Base-by-base conservation (phyloP, 2,329 filamentous ascomycete species). In the Fusarium sacchari region DNA sequence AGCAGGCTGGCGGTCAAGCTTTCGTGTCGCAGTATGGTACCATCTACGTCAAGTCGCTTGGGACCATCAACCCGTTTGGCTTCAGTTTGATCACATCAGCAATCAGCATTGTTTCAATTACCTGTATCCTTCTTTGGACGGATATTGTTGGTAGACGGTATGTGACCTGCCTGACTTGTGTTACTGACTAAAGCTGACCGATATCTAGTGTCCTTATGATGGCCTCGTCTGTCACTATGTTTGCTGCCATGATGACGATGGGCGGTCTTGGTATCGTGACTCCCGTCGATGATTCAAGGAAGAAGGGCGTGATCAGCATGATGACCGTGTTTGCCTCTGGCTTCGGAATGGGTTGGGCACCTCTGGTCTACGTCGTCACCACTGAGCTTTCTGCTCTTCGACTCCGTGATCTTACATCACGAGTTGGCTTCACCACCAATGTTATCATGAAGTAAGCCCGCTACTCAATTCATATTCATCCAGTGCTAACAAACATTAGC, bases 31-130 rank as follows among this genome's bases (percentile, higher is more conserved):
- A 63, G 4, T 79, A 79, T 14, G 77, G 77, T 3, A 47, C 76
- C 3, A 53, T 78, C 1, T 79, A 73, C 18, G 63, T 79, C 44
- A 71, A 75, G 18, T 55, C 50, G 1, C 55, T 80, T 9, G 72
- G 71, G 6, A 73, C 74, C 0, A 71, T 80, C 8, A 77, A 80
- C 34, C 78, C 78, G 0, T 80, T 80, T 32, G 74, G 72, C 6
- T 76, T 72, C 22, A 79, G 66, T 15, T 30, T 79, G 50, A 73
- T 78, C 11, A 79, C 75, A 0, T 56, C 71, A 0, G 55, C 75
- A 24, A 65, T 79, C 9, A 78, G 78, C 18, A 67, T 74, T 4
- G 9, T 43, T 3, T 56, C 60, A 3, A 32, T 69, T 26, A 52
- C 28, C 0, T 52, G 50, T 1, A 69, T 69, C 5, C 64, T 69